These are phyloP conservation scores for Ciborinia camelliae DNA, from an alignment of 2,329 filamentous ascomycete genomes.

Conservation along the genomic window DNA sequence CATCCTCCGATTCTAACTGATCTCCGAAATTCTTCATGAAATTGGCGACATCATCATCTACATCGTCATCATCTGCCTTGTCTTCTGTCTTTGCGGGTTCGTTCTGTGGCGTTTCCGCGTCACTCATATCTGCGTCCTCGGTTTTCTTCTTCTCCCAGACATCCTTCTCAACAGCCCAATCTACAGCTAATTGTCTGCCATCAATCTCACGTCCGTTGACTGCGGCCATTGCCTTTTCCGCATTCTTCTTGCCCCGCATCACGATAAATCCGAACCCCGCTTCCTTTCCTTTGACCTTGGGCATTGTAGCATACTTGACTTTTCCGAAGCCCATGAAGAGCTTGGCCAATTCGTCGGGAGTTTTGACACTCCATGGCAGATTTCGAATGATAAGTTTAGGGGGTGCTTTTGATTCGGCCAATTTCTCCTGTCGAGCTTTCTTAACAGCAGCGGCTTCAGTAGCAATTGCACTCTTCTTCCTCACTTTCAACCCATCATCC, in stretches of 20 bases:
- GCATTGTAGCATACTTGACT: slow-evolving; percentile 81
- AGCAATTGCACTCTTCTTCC: slow-evolving; percentile 36
- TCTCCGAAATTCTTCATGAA: slow-evolving; percentile 38
- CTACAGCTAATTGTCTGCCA: slow-evolving; percentile 83
- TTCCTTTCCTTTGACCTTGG: slow-evolving; percentile 66
- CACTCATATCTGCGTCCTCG: slow-evolving; percentile 40
- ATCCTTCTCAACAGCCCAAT: slow-evolving; percentile 93
- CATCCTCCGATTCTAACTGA: slow-evolving; percentile 40
- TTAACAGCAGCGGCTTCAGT: slow-evolving; percentile 44
- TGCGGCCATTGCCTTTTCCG: slow-evolving; percentile 78
- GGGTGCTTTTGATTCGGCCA: slow-evolving; percentile 57
- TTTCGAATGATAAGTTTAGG: slow-evolving; percentile 88
- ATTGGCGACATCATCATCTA: slow-evolving; percentile 39
- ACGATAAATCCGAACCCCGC: slow-evolving; percentile 92
- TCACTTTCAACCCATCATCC: slow-evolving; percentile 32
- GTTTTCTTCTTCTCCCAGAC: slow-evolving; percentile 65
- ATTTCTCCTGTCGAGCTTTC: slow-evolving; percentile 56
- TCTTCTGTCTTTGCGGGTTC: slow-evolving; percentile 35
- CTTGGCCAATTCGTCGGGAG: slow-evolving; percentile 70
- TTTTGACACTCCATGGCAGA: slow-evolving; percentile 92
- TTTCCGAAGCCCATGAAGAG: slow-evolving; percentile 89
- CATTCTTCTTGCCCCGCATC: slow-evolving; percentile 82
- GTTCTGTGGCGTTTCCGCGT: slow-evolving; percentile 38
- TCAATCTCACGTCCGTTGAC: slow-evolving; percentile 90
- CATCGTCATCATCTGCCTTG: slow-evolving; percentile 28